Evolutionary conservation across 768 basidiomycete genomes (phyloP).

Genomic region (Trichaptum fuscoviolaceum): DNA sequence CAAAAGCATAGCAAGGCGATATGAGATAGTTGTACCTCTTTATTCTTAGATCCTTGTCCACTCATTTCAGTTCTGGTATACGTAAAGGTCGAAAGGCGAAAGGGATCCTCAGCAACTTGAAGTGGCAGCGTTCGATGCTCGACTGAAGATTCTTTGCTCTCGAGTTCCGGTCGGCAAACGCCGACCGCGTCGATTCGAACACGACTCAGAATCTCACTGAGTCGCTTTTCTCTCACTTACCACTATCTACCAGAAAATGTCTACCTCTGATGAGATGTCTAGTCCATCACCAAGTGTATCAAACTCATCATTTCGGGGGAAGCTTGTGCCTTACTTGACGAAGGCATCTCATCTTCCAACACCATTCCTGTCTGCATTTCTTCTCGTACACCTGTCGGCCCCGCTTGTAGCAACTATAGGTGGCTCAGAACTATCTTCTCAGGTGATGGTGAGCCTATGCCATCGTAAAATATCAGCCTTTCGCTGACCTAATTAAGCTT

Average conservation of each 20-base stretch:
- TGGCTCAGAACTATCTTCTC: constrained; percentile 61
- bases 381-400: constrained; percentile 74
- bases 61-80: background rate
- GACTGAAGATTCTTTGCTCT: too few relatives aligned
- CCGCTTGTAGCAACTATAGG: constrained; percentile 69
- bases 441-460: constrained; percentile 69
- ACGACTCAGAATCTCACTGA: too few relatives aligned
- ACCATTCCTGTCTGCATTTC: constrained; percentile 73
- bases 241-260: too few relatives aligned
- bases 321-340: constrained; percentile 35
- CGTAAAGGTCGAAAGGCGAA: too few relatives aligned
- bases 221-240: too few relatives aligned
- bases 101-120: too few relatives aligned
- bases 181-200: too few relatives aligned
- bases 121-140: too few relatives aligned
- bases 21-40: background rate
- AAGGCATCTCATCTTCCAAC: constrained; percentile 61
- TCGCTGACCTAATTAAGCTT: constrained; percentile 39
- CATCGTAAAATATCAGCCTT: background rate
- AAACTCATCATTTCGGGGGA: background rate
- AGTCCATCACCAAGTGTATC: background rate
- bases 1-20: background rate
- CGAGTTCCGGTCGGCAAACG: too few relatives aligned
- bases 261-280: background rate
- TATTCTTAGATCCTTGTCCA: background rate